Percentiles rank a stretch among this genome's conserved stretches.
Conservation (phyloP, 495 filamentous ascomycete species). For the Talaromyces trachyspermus region DNA sequence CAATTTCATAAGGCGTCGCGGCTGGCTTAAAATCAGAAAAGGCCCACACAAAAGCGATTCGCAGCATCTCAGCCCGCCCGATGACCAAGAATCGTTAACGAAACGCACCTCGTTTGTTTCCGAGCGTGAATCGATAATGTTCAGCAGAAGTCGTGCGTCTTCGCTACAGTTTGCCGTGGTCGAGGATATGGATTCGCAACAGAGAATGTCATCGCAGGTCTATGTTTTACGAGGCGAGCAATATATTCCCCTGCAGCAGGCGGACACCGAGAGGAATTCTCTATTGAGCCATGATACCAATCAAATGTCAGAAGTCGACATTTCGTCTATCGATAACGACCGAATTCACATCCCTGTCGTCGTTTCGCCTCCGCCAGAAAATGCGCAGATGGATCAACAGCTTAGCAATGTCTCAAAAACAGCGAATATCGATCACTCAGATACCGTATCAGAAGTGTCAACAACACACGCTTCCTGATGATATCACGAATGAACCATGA, state of each 20-base stretch:
- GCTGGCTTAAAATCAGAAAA: conserved; percentile 7
- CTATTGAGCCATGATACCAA: not conserved
- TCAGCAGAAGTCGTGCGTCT: conserved; percentile 20
- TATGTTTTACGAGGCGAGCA: not conserved
- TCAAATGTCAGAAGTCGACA: not conserved
- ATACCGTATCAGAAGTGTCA: not conserved
- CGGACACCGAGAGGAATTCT: not conserved
- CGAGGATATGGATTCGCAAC: conserved; percentile 12
- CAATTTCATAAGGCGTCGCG: conserved; percentile 6
- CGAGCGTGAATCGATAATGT: conserved; percentile 23
- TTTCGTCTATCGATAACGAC: not conserved
- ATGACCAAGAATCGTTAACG: conserved; percentile 3
- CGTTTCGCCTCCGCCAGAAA: conserved; percentile 1
- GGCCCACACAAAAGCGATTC: too few species aligned
- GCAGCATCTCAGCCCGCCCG: not conserved
- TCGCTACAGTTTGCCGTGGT: conserved; percentile 16
- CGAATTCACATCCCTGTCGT: conserved; percentile 3
- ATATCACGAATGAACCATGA: not conserved
- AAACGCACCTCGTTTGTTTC: conserved; percentile 9
- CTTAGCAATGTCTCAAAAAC: not conserved
- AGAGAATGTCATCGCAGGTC: not conserved
- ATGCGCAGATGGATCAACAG: not conserved
- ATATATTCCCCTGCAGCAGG: conserved; percentile 3
- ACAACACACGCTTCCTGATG: not conserved
- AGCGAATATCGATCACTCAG: not conserved